Percentiles rank a stretch among this genome's conserved stretches.
These are phyloP conservation scores for Macadamia integrifolia DNA, from an alignment of 164 flowering plant species.

Conservation along the genomic window DNA sequence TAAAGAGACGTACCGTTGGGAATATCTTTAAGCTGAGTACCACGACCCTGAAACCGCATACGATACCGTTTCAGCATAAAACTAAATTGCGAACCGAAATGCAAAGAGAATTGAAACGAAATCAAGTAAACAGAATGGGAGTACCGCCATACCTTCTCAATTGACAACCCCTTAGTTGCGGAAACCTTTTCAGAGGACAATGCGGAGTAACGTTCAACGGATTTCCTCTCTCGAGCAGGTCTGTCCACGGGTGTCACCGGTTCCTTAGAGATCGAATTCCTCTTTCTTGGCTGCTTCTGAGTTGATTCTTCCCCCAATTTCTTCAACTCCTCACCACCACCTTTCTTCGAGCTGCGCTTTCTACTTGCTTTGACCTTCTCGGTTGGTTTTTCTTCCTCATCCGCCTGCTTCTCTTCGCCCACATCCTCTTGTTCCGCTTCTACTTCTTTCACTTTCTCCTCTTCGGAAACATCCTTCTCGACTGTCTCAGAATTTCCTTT, in stretches of 20 bases:
- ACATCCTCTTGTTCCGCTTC: conserved; percentile 12
- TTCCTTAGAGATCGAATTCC: neutral
- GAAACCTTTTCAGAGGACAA: conserved; percentile 25
- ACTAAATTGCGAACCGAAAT: neutral
- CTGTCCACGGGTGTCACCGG: conserved; percentile 18
- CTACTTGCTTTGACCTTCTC: conserved; percentile 6
- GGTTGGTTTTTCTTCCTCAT: conserved; percentile 9
- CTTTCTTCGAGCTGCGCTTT: conserved; percentile 5
- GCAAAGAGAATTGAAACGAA: neutral
- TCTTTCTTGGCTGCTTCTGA: conserved; percentile 7
- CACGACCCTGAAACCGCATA: conserved; percentile 52
- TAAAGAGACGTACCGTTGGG: conserved; percentile 56
- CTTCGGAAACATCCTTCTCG: conserved; percentile 6
- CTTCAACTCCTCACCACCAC: neutral
- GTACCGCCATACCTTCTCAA: conserved; percentile 49
- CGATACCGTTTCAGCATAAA: neutral
- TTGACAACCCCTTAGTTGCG: conserved; percentile 36
- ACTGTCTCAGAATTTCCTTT: conserved; percentile 11
- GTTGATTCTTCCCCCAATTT: conserved; percentile 1
- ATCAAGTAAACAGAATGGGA: neutral
- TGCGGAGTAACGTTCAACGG: conserved; percentile 57
- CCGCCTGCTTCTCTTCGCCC: conserved; percentile 13
- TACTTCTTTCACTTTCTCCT: conserved; percentile 8
- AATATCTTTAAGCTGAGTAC: conserved; percentile 65
- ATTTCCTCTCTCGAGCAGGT: conserved; percentile 48